phyloP scores from a whole-genome alignment of 225 moss, liverwort and hornwort species.

The Pseudisothecium myosuroides region DNA sequence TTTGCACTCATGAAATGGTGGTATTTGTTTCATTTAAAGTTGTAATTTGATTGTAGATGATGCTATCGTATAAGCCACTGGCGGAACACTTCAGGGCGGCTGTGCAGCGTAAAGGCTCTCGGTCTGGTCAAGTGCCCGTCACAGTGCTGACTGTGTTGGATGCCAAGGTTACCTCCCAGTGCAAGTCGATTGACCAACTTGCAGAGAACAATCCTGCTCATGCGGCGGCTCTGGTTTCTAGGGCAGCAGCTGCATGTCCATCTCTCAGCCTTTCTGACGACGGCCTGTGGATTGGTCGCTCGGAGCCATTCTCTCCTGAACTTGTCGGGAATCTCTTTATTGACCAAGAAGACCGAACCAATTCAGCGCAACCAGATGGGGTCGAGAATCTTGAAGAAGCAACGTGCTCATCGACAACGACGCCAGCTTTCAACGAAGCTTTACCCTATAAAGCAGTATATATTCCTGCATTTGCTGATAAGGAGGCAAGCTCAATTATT shows the following conservation, averaged over 20 bases:
- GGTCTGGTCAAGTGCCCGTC: constrained; percentile 64
- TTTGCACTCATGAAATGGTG: not conserved
- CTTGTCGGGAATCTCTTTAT: constrained; percentile 32
- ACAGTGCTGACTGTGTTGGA: constrained; percentile 66
- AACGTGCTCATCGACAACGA: not conserved
- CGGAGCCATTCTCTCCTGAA: constrained; percentile 40
- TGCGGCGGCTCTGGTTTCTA: constrained; percentile 66
- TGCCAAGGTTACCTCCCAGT: constrained; percentile 71
- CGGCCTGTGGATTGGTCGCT: constrained; percentile 61
- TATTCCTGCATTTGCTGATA: constrained; percentile 52
- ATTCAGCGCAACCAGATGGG: not conserved
- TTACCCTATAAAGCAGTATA: constrained; percentile 34
- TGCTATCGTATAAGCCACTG: constrained; percentile 60
- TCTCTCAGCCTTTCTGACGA: constrained; percentile 47
- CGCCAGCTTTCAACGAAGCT: not conserved
- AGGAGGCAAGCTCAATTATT: constrained; percentile 17
- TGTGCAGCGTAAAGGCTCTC: constrained; percentile 38
- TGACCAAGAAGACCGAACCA: not conserved
- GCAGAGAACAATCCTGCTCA: constrained; percentile 70
- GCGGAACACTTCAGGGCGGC: constrained; percentile 81
- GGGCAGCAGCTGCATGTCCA: constrained; percentile 59
- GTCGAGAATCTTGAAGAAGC: not conserved
- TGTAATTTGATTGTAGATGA: constrained; percentile 43
- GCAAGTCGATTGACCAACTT: constrained; percentile 61
- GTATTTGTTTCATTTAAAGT: not conserved